Evolutionary conservation across 768 basidiomycete genomes (phyloP).

Genomic region (Lanmaoa rubissima): DNA sequence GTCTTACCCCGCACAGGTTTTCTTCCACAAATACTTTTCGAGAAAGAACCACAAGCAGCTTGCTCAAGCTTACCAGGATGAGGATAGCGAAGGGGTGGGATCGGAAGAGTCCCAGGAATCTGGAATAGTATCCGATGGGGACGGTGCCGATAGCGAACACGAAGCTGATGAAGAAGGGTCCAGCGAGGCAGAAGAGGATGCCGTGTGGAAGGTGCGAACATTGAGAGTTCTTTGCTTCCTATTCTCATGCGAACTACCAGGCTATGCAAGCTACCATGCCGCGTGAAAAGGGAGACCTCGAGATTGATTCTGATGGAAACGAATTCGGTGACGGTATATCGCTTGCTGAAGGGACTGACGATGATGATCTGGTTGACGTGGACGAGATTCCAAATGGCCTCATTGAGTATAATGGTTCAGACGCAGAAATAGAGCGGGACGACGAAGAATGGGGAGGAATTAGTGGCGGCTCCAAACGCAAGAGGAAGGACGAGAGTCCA

Average conservation of each 20-base stretch:
- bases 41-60: conserved; percentile 60
- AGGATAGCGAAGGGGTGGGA: conserved; percentile 21
- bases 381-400: conserved; percentile 55
- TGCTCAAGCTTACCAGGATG: conserved; percentile 40
- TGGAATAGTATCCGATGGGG: conserved; percentile 19
- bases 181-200: conserved; percentile 59
- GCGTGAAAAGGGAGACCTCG: conserved; percentile 42
- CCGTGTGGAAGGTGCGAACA: conserved; percentile 80
- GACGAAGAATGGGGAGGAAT: conserved; percentile 36
- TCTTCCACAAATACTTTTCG: conserved; percentile 90
- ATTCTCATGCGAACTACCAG: conserved; percentile 37
- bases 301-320: conserved; percentile 29
- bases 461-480: conserved; percentile 54
- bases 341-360: conserved; percentile 64
- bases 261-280: conserved; percentile 91
- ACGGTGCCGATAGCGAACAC: conserved; percentile 23
- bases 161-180: conserved; percentile 40
- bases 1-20: conserved; percentile 48
- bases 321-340: conserved; percentile 48
- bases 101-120: conserved; percentile 26
- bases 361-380: conserved; percentile 64
- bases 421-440: conserved; percentile 28
- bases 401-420: conserved; percentile 59
- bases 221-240: neutral
- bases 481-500: conserved; percentile 39